phyloP scores from a whole-genome alignment of 768 basidiomycete species.

The Tephrocybe rancida region DNA sequence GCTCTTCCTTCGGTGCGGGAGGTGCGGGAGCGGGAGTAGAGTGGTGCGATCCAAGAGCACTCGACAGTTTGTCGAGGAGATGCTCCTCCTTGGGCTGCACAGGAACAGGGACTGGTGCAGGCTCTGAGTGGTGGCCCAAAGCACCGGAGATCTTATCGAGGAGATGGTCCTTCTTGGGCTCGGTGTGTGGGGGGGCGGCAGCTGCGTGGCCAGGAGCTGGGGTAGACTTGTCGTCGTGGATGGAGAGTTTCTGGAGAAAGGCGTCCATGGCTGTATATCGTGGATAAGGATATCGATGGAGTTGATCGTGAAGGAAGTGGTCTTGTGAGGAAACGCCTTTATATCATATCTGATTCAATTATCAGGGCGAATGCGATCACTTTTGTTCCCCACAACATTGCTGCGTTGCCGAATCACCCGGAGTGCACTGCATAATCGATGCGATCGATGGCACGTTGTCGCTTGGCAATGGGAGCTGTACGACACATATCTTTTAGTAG shows the following conservation, averaged over 20 bases:
- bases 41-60: neutral
- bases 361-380: no score
- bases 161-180: neutral
- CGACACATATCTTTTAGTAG: no score
- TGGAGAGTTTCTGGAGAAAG: conserved; percentile 17
- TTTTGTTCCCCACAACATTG: no score
- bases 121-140: neutral
- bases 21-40: conserved; percentile 2
- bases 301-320: no score
- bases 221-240: conserved; percentile 2
- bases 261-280: neutral
- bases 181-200: neutral
- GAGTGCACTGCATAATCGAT: conserved; percentile 6
- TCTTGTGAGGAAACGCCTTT: neutral
- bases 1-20: conserved; percentile 3
- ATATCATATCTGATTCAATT: neutral
- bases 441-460: conserved; percentile 4
- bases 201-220: neutral
- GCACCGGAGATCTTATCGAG: neutral
- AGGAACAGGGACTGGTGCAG: neutral
- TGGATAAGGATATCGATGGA: neutral
- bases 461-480: no score
- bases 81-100: conserved; percentile 1
- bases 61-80: conserved; percentile 8
- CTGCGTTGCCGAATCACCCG: neutral